Conservation (phyloP, 192 early-diverging fungal species). For the Podila minutissima region DNA sequence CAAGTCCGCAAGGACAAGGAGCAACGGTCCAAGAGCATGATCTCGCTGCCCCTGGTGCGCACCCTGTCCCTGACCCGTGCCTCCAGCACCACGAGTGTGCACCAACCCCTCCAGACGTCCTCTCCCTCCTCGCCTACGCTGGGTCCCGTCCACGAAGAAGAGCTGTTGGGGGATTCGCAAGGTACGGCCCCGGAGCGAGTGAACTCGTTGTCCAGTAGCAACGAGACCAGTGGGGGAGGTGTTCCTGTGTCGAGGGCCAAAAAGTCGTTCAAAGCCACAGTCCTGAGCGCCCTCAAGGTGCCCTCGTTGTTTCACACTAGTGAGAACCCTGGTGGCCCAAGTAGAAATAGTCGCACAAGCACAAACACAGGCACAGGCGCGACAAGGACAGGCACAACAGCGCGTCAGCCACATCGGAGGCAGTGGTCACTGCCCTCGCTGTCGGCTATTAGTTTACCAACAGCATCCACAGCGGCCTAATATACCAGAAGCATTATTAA, state of each 20-base stretch:
- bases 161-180: not conserved
- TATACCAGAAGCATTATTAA: no score
- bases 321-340: not conserved
- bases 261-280: conserved; percentile 20
- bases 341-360: not conserved
- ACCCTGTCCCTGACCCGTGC: not conserved
- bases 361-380: not conserved
- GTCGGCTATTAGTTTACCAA: conserved; percentile 5
- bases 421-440: conserved; percentile 20
- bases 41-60: not conserved
- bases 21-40: not conserved
- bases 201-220: no score
- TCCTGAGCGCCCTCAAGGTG: conserved; percentile 12
- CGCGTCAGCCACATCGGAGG: conserved; percentile 7
- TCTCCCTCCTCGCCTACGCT: not conserved
- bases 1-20: no score
- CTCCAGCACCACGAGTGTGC: not conserved
- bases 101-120: not conserved
- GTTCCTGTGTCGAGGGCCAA: not conserved
- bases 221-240: no score
- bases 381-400: not conserved
- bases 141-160: not conserved
- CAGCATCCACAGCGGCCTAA: not conserved
- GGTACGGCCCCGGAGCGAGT: no score
- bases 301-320: conserved; percentile 4